phyloP scores from a whole-genome alignment of 192 early-diverging fungal species.

The Podila clonocystis region DNA sequence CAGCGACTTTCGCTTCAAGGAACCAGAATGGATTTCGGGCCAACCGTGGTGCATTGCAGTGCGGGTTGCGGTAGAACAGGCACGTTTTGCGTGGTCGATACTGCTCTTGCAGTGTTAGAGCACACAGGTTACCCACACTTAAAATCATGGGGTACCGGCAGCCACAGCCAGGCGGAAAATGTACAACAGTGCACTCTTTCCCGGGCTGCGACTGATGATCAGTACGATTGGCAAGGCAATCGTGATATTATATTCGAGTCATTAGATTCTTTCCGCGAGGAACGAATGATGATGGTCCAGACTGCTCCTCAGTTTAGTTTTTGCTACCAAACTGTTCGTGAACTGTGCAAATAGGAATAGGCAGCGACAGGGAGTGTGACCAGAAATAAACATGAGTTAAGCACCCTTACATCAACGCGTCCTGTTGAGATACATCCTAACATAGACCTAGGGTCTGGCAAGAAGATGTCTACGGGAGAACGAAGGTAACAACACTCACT shows the following conservation, averaged over 20 bases:
- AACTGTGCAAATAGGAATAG: conserved; percentile 25
- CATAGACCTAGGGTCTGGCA: no score
- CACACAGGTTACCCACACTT: conserved; percentile 13
- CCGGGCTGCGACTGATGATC: no score
- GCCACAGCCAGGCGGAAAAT: no score
- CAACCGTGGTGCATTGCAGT: conserved; percentile 86
- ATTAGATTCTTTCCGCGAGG: conserved; percentile 71
- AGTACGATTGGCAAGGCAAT: conserved; percentile 28
- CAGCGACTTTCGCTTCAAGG: conserved; percentile 2
- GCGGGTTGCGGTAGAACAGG: conserved; percentile 91
- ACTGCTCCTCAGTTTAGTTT: conserved; percentile 79
- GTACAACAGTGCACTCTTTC: no score
- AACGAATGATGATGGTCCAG: conserved; percentile 87
- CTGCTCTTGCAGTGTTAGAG: conserved; percentile 42
- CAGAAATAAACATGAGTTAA: background rate
- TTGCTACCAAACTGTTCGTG: conserved; percentile 73
- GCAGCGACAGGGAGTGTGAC: background rate
- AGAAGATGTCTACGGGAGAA: no score
- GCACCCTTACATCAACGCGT: background rate
- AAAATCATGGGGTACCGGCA: background rate
- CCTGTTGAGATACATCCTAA: background rate
- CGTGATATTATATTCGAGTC: conserved; percentile 74
- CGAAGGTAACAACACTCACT: no score
- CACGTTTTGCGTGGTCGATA: conserved; percentile 81
- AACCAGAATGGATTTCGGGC: conserved; percentile 41